These are phyloP conservation scores for Debaryomyces maramus DNA, from an alignment of 805 yeast species.

Conservation along the genomic window DNA sequence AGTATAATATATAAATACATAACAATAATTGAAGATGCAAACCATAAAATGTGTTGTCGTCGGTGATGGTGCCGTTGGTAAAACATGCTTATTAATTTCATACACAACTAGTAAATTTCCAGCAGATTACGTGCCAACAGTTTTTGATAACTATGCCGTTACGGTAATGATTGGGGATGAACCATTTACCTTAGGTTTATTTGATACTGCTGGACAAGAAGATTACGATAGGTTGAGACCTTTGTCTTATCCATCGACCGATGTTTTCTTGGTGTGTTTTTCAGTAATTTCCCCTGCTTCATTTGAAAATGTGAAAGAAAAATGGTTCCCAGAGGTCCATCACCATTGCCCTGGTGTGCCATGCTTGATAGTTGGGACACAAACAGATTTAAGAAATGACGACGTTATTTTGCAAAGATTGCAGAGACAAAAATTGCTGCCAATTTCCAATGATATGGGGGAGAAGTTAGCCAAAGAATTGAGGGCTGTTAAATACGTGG, in stretches of 20 bases:
- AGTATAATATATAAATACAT: not conserved
- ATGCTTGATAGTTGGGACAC: slow-evolving; percentile 95
- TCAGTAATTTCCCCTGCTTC: slow-evolving; percentile 96
- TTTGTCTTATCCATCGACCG: slow-evolving; percentile 94
- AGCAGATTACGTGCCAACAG: slow-evolving; percentile 98
- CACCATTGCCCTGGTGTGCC: slow-evolving; percentile 99
- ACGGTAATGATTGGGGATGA: slow-evolving; percentile 97
- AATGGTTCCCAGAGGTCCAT: slow-evolving; percentile 96
- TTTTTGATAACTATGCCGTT: slow-evolving; percentile 91
- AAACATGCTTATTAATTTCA: slow-evolving; percentile 91
- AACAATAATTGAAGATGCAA: slow-evolving; percentile 39
- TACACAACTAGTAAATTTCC: slow-evolving; percentile 97
- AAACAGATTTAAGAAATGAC: slow-evolving; percentile 91
- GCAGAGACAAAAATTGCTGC: slow-evolving; percentile 85
- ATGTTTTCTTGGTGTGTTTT: slow-evolving; percentile 93
- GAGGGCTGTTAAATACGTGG: slow-evolving; percentile 94
- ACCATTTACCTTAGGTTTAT: slow-evolving; percentile 94
- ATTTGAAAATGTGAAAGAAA: slow-evolving; percentile 95
- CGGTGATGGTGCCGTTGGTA: slow-evolving; percentile 99
- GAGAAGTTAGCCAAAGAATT: slow-evolving; percentile 90
- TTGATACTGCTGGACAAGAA: slow-evolving; percentile 99
- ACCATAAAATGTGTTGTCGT: slow-evolving; percentile 94
- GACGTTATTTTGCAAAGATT: slow-evolving; percentile 86
- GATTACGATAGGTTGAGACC: slow-evolving; percentile 98
- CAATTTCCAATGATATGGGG: slow-evolving; percentile 84